A percentile compares a stretch with the other conserved stretches of the same genome.
phyloP scores from a whole-genome alignment of 257 asterid species.

The Echium plantagineum region DNA sequence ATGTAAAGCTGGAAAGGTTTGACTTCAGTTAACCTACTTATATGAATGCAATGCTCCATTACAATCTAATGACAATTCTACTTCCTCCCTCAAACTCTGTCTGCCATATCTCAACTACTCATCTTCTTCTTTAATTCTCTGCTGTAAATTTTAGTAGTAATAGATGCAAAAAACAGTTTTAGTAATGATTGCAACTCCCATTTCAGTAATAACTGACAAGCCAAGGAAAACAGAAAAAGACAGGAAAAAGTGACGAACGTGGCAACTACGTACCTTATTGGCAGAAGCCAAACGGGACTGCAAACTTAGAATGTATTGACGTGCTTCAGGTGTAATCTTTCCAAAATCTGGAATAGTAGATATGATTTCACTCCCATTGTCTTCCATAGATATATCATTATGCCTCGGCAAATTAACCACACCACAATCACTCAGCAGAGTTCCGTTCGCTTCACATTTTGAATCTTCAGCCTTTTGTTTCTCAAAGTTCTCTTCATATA shows the following conservation, averaged over 20 bases:
- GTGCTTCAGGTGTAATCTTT: slow-evolving; percentile 77
- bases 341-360: slow-evolving; percentile 47
- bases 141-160: too few species aligned
- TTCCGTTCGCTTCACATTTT: slow-evolving; percentile 22
- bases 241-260: not conserved
- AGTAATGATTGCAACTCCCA: not conserved
- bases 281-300: slow-evolving; percentile 52
- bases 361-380: slow-evolving; percentile 29
- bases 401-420: slow-evolving; percentile 14
- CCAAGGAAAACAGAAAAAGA: not conserved
- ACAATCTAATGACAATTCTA: too few species aligned
- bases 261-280: slow-evolving; percentile 39
- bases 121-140: too few species aligned
- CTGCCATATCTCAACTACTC: too few species aligned
- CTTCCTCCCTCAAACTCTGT: too few species aligned
- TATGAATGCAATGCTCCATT: too few species aligned
- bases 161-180: not conserved
- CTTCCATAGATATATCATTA: slow-evolving; percentile 28
- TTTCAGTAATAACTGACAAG: not conserved
- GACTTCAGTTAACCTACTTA: too few species aligned
- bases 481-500: slow-evolving; percentile 34
- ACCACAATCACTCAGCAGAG: slow-evolving; percentile 19
- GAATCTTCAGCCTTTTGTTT: slow-evolving; percentile 30
- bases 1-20: too few species aligned
- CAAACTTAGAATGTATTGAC: slow-evolving; percentile 46